Percentiles rank a stretch among this genome's conserved stretches.
Conservation (phyloP, 2,329 filamentous ascomycete genomes). For the Alternaria arbusti region DNA sequence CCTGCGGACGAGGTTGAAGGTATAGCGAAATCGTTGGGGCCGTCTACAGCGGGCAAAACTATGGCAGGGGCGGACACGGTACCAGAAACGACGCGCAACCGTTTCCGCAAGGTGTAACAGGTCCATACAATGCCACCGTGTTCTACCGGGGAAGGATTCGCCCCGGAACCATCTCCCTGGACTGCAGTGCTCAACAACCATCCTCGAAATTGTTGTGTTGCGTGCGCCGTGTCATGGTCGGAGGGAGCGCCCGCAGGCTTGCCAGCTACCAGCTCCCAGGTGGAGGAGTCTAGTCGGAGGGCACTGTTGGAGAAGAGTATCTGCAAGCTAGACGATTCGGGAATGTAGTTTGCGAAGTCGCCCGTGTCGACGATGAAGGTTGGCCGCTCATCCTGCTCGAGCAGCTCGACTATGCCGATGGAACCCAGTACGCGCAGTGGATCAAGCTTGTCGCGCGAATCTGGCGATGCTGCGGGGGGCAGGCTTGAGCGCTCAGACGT, state of each 20-base stretch:
- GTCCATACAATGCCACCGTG: constrained; percentile 75
- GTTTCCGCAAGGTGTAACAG: constrained; percentile 70
- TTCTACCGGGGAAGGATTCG: constrained; percentile 56
- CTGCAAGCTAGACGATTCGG: constrained; percentile 58
- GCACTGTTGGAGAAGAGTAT: constrained; percentile 73
- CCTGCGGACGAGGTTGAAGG: constrained; percentile 31
- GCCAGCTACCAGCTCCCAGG: constrained; percentile 64
- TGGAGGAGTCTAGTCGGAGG: constrained; percentile 62
- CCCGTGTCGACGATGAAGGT: constrained; percentile 76
- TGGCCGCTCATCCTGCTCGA: constrained; percentile 78
- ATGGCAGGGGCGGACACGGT: constrained; percentile 15
- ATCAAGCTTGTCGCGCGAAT: constrained; percentile 56
- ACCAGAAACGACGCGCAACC: constrained; percentile 72
- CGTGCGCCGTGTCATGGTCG: constrained; percentile 47
- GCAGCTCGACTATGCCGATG: constrained; percentile 72
- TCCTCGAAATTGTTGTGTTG: constrained; percentile 64
- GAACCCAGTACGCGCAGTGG: constrained; percentile 65
- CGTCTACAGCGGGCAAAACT: constrained; percentile 44
- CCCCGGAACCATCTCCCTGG: constrained; percentile 60
- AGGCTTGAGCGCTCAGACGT: constrained; percentile 61
- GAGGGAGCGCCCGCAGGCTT: constrained; percentile 38
- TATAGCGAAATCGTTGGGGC: constrained; percentile 35
- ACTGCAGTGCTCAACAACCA: constrained; percentile 69
- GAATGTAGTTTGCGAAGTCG: constrained; percentile 62
- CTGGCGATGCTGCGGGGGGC: constrained; percentile 59